Evolutionary conservation across 164 flowering plant species (phyloP), one percentile per base, ranked within the genome.

Genomic region (Kingdonia uniflora): DNA sequence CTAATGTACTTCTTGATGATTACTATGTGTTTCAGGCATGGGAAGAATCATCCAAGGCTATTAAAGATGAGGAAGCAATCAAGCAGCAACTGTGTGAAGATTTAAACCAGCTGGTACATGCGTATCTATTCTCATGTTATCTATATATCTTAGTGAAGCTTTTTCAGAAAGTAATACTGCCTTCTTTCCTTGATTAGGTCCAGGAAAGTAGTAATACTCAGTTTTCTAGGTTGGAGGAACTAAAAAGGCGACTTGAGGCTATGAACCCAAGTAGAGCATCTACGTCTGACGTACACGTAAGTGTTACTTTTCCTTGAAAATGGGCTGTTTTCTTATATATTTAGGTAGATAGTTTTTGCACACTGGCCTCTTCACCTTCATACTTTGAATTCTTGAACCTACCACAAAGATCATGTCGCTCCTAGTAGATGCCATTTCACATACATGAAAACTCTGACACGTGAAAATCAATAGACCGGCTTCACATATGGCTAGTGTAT

Each of bases 61-160:
- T 89, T 55, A 67, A 80, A 66, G 95, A 94, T 42, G 96, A 88
- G 75, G 97, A 88, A 74, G 91, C 68, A 55, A 16, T 70, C 21
- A 86, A 92, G 74, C 85, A 84, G 72, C 81, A 82, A 69, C 75
- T 94, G 19, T 94, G 97, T 69, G 96, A 89, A 40, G 99, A 94
- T 63, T 71, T 94, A 51, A 85, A 69, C 67, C 51, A 66, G 19
- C 77, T 87, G 95, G 99, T 89, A 74, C 57, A 33, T 50, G 12
- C 20, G 1, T 41, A 14, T 55, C 11, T 39, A 12, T 17, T 22
- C 43, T 44, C 39, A 25, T 1, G 11, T 12, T 44, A 5, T 41
- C 11, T 24, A 22, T 3, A 25, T 29, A 4, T 3, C 35, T 4
- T 3, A 43, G 10, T 24, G 16, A 11, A 23, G 10, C 23, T 58